Evolutionary conservation across 2,329 filamentous ascomycete genomes (phyloP), one percentile per base, ranked within the genome.

Genomic region (Thelonectria olida): DNA sequence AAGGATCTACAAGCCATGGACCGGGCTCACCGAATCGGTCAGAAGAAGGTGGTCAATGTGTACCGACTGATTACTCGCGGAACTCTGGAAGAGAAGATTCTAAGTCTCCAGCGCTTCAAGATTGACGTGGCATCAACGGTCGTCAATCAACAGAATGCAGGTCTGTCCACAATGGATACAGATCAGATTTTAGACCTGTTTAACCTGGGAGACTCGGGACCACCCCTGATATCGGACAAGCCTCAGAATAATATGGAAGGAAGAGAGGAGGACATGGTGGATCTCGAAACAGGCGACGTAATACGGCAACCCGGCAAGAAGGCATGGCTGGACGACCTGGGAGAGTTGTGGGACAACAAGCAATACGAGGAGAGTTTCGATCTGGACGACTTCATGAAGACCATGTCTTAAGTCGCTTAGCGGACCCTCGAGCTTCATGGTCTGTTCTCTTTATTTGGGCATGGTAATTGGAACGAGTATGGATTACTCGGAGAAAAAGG

Each of bases 21-120:
- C 75, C 93, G 96, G 62, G 96, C 96, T 8, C 96, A 99, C 83
- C 90, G 96, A 70, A 98, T 99, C 72, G 96, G 96, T 2, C 96
- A 99, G 82, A 99, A 99, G 88, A 99, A 98, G 86, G 96, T 98
- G 36, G 96, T 99, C 69, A 99, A 99, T 74, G 96, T 99, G 15
- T 99, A 99, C 79, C 93, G 96, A 22, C 85, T 99, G 67, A 96
- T 99, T 72, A 99, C 96, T 6, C 88, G 96, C 68, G 96, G 96
- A 64, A 99, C 96, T 2, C 81, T 99, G 49, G 96, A 99, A 78
- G 96, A 99, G 83, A 99, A 99, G 87, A 99, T 99, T 74, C 82
- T 99, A 73, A 97, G 92, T 74, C 89, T 99, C 58, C 96, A 99
- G 87, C 91, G 96, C 52, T 99, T 99, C 89, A 99, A 99, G 84